phyloP scores from a whole-genome alignment of 2,329 filamentous ascomycete species.

The Trichoderma koningiopsis region DNA sequence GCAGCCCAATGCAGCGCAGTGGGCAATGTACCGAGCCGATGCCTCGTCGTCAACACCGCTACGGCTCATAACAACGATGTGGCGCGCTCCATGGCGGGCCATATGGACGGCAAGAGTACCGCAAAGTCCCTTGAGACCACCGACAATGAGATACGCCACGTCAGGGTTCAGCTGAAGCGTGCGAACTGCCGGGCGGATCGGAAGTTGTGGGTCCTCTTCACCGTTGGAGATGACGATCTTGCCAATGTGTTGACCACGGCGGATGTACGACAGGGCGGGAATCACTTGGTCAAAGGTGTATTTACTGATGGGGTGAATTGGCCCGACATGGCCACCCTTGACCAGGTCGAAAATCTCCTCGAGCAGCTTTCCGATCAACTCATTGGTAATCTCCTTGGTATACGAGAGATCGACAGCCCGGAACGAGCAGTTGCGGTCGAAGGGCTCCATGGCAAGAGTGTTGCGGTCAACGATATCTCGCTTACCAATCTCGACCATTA shows the following conservation, averaged over 20 bases:
- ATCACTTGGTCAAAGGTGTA: not conserved
- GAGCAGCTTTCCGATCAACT: not conserved
- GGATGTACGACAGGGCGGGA: conserved; percentile 11
- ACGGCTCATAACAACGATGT: conserved; percentile 35
- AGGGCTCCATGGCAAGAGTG: conserved; percentile 3
- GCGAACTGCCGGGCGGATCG: no score
- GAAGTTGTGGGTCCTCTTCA: no score
- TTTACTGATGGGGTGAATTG: not conserved
- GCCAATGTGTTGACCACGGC: conserved; percentile 20
- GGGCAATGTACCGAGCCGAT: conserved; percentile 29
- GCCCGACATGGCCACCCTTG: not conserved
- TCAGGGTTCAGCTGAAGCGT: no score
- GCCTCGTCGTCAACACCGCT: conserved; percentile 37
- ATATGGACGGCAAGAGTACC: conserved; percentile 40
- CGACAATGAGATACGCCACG: conserved; percentile 41
- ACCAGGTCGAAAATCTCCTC: not conserved
- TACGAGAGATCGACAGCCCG: conserved; percentile 32
- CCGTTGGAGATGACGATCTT: conserved; percentile 13
- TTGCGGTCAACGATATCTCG: conserved; percentile 29
- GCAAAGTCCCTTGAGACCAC: conserved; percentile 43
- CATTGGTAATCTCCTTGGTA: conserved; percentile 9
- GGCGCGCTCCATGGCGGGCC: conserved; percentile 37
- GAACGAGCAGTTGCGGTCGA: not conserved
- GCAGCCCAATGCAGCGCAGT: not conserved
- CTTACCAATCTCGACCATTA: conserved; percentile 1